Conservation (phyloP, 169 alveolate species). For the Hepatocystis sp. region DNA sequence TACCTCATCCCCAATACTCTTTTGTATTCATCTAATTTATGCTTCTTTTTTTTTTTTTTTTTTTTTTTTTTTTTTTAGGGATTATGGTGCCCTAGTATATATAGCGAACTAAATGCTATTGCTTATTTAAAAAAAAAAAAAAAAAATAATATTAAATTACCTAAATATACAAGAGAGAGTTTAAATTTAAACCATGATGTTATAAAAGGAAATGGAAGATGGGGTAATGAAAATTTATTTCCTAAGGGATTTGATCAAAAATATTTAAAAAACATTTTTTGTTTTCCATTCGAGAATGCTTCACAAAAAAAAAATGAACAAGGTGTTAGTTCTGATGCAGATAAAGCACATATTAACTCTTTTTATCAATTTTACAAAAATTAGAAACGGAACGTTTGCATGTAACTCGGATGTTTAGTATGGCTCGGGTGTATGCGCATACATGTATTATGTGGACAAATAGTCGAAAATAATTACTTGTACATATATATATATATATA, state of each 20-base stretch:
- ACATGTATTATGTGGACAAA: no score
- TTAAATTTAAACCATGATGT: constrained; percentile 87
- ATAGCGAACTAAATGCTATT: constrained; percentile 85
- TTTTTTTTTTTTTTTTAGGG: constrained; percentile 80
- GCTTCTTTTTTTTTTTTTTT: not conserved
- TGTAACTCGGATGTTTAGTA: no score
- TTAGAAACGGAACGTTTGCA: no score
- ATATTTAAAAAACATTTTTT: constrained; percentile 85
- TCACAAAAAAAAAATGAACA: constrained; percentile 17
- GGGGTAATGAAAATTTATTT: constrained; percentile 90
- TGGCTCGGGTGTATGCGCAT: no score
- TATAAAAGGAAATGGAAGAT: constrained; percentile 90
- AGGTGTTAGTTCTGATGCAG: not conserved
- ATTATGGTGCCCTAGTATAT: constrained; percentile 88
- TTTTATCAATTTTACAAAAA: constrained; percentile 65
- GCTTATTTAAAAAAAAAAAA: constrained; percentile 86
- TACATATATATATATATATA: no score
- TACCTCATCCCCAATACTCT: no score
- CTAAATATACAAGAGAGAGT: constrained; percentile 89
- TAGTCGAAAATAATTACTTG: no score
- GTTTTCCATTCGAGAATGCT: constrained; percentile 81
- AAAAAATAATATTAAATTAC: constrained; percentile 82
- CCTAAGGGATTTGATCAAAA: constrained; percentile 92
- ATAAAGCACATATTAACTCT: constrained; percentile 64
- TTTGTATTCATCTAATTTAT: no score